These are phyloP conservation scores for Magnolia kwangsiensis DNA, from an alignment of 164 flowering plant species.

Conservation along the genomic window DNA sequence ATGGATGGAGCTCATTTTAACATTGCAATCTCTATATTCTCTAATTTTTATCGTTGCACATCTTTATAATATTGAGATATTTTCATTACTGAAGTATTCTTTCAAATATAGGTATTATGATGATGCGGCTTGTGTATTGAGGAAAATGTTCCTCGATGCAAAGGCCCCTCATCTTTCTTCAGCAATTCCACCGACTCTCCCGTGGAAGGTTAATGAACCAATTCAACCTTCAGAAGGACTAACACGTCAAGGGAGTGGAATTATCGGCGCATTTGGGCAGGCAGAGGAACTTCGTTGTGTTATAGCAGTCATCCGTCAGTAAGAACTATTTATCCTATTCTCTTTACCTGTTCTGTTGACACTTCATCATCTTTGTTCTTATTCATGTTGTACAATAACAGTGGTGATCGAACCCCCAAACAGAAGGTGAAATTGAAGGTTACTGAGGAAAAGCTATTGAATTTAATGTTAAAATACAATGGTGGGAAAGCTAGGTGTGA, in stretches of 20 bases:
- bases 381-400: slow-evolving; percentile 20
- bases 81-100: not conserved
- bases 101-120: slow-evolving; percentile 77
- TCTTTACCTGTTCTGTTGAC: not conserved
- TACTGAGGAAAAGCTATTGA: slow-evolving; percentile 89
- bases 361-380: not conserved
- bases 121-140: slow-evolving; percentile 96
- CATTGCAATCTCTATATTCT: not conserved
- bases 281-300: slow-evolving; percentile 97
- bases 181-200: slow-evolving; percentile 88
- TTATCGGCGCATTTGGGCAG: slow-evolving; percentile 94
- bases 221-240: slow-evolving; percentile 80
- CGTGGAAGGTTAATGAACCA: slow-evolving; percentile 92
- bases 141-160: slow-evolving; percentile 97
- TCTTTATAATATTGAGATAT: not conserved
- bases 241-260: slow-evolving; percentile 98
- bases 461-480: slow-evolving; percentile 93
- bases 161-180: slow-evolving; percentile 99
- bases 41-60: not conserved
- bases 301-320: slow-evolving; percentile 91
- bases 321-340: slow-evolving; percentile 24
- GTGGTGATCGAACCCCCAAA: slow-evolving; percentile 99
- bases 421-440: slow-evolving; percentile 98
- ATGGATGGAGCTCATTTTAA: not conserved
- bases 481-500: slow-evolving; percentile 92